Evolutionary conservation across 768 basidiomycete species (phyloP), one percentile per base, ranked within the genome.

Genomic region (Lyophyllum decastes): DNA sequence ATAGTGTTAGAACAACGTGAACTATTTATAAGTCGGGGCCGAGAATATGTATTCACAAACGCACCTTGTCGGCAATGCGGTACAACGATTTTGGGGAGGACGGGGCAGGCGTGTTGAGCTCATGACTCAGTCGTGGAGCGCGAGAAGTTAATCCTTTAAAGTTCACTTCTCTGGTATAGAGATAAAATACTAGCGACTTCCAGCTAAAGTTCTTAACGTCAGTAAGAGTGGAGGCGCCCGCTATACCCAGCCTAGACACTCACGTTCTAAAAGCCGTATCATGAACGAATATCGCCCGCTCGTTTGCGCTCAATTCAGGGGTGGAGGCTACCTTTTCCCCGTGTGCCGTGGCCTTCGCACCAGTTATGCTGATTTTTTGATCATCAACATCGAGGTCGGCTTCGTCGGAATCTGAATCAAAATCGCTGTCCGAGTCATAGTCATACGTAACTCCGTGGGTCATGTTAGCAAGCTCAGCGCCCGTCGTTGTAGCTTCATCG

Each of bases 61-160:
- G 27, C 27, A 75, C 78, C 69, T 78, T 77, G 26, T 64, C 61
- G 4, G 78, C 76, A 11, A 79, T 64, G 14, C 75, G 72, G 56
- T 77, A 79, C 73, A 79, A 78, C 0, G 76, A 78, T 52, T 79
- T 79, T 0, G 77, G 73, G 4, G 77, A 79, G 45, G 76, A 78
- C 17, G 33, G 49, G 6, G 60, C 55, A 6, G 41, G 45, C 6
- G 64, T 56, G 12, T 62, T 53, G 5, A 68, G 72, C n/a, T 60
- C 67, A 22, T 25, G 27, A 4, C 7, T 40, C 1, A 2, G 27
- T 24, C 19, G 26, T 16, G 26, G 19, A 41, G 16, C 19, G 8
- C 34, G 21, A 12, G 59, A 60, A 9, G 34, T 35, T 46, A 76
- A 68, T 5, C 72, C 69, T 14, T 61, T 51, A 56, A 77, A 79